Evolutionary conservation across 2,329 filamentous ascomycete genomes (phyloP).

Genomic region (Dactylellina drechsleri): DNA sequence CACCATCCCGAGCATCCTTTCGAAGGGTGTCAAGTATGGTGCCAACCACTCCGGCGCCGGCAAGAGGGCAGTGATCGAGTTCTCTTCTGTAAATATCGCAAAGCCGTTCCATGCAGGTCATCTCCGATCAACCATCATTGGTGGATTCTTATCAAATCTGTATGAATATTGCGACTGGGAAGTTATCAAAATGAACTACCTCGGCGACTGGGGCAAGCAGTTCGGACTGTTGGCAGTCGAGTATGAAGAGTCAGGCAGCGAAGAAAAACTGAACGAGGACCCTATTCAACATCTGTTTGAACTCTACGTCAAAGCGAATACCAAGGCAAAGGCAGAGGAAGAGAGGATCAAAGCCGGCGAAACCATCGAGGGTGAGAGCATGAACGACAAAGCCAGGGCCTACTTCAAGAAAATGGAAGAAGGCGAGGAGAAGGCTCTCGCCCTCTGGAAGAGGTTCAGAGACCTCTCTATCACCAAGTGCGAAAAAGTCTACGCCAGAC

Average conservation of each 20-base stretch:
- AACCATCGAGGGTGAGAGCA: constrained; percentile 57
- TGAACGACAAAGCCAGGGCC: constrained; percentile 77
- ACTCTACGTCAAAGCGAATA: constrained; percentile 80
- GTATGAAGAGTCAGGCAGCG: constrained; percentile 78
- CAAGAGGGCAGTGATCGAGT: constrained; percentile 79
- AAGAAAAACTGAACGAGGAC: constrained; percentile 75
- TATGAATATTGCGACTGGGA: constrained; percentile 77
- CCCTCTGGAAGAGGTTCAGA: constrained; percentile 73
- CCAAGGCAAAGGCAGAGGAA: constrained; percentile 67
- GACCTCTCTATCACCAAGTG: constrained; percentile 75
- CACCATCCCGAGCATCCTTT: constrained; percentile 75
- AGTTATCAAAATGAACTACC: constrained; percentile 76
- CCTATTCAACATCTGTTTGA: constrained; percentile 85
- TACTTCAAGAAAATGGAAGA: constrained; percentile 79
- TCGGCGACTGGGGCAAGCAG: constrained; percentile 82
- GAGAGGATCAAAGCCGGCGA: constrained; percentile 62
- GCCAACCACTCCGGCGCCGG: constrained; percentile 70
- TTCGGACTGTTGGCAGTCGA: constrained; percentile 76
- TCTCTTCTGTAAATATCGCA: constrained; percentile 86
- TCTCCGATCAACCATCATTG: constrained; percentile 79
- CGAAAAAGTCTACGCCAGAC: constrained; percentile 73
- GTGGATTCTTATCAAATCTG: constrained; percentile 76
- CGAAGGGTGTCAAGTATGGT: constrained; percentile 72
- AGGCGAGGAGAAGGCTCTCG: constrained; percentile 70
- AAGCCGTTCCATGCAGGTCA: constrained; percentile 83